Conservation (phyloP, 805 yeast species). For the Wickerhamomyces pijperi region DNA sequence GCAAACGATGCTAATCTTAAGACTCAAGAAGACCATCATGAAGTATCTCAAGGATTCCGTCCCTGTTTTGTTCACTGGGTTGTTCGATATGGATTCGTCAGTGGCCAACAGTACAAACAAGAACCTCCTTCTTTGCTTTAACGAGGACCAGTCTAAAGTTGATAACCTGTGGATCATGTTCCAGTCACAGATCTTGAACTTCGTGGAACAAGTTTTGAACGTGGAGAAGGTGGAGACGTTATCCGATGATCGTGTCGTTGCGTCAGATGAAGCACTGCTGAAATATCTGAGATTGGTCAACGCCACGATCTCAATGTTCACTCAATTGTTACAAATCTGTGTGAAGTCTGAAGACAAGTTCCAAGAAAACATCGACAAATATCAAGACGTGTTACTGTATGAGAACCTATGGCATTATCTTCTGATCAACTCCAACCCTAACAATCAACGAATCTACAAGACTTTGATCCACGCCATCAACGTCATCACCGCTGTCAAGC, state of each 20-base stretch:
- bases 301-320: constrained; percentile 38
- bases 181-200: constrained; percentile 41
- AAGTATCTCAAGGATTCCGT: constrained; percentile 62
- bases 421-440: constrained; percentile 21
- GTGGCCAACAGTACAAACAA: constrained; percentile 41
- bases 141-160: constrained; percentile 40
- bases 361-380: constrained; percentile 13
- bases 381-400: constrained; percentile 25
- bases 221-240: constrained; percentile 52
- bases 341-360: constrained; percentile 11
- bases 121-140: constrained; percentile 43
- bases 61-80: constrained; percentile 65
- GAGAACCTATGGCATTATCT: constrained; percentile 36
- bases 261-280: constrained; percentile 51
- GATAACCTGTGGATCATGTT: constrained; percentile 53
- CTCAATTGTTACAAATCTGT: constrained; percentile 19
- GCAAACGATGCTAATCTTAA: constrained; percentile 42
- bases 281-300: constrained; percentile 52
- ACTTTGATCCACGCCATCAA: constrained; percentile 27
- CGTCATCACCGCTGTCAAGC: constrained; percentile 18
- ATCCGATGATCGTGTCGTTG: constrained; percentile 63
- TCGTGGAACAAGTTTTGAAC: constrained; percentile 38
- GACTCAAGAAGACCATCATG: constrained; percentile 43
- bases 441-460: constrained; percentile 31
- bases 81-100: constrained; percentile 55